Evolutionary conservation across 129 eudicot genomes (phyloP), one percentile per base, ranked within the genome.

Genomic region (Gnaphalium uliginosum): DNA sequence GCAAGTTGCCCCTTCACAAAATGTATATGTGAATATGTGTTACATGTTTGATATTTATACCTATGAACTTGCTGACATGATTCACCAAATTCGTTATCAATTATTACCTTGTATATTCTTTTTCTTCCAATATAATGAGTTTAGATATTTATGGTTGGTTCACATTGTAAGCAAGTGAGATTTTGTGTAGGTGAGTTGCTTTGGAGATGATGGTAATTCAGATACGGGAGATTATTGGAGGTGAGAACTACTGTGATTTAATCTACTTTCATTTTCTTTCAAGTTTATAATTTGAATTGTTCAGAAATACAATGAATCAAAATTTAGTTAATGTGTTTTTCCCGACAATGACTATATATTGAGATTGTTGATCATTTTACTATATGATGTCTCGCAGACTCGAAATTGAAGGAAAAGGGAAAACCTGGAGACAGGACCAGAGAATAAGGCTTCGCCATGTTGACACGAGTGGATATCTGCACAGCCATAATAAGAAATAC

Each of bases 191-290:
- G 99, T 95, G 58, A 95, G 99, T 84, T 87, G 99, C 82, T 95
- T 95, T 83, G 99, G 99, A 71, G 86, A 83, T 57, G 97, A 95
- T 66, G 72, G 73, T 26, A 85, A 83, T 53, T 95, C 99, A 72
- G 99, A 95, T 70, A 91, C 99, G n/a, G 99, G 99, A 53, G 99
- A 95, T 78, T 78, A 85, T 67, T 95, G 99, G 99, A 91, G 96
- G 99, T 95, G 69, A 86, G 85, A 62, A 30, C 56, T 79, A 19
- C 51, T 19, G 32, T 29, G 24, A 29, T 21, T 56, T 54, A 69
- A 15, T 15, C 5, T 30, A 39, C 32, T 9, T 39, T 8, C 4
- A 11, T 43, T 43, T 43, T 3, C 51, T 43, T 13, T 13, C 53
- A 39, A 2, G 18, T 57, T 66, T 76, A 9, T 48, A 6, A 66